A percentile compares a stretch with the other conserved stretches of the same genome.
Conservation (phyloP, 164 flowering plant genomes). For the Dillenia turbinata region DNA sequence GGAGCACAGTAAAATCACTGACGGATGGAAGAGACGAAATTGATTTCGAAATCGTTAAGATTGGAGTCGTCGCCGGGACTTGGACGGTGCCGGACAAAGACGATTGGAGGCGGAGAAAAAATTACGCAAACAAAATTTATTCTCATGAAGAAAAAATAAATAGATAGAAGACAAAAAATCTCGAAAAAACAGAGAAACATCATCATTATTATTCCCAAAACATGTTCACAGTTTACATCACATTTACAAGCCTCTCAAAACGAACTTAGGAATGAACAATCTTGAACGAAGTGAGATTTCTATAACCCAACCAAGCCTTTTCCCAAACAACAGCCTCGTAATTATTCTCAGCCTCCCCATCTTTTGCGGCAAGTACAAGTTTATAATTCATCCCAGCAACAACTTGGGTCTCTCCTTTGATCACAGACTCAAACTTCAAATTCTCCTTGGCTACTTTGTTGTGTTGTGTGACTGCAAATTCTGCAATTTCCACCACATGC, state of each 20-base stretch:
- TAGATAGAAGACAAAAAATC: no score
- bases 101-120: no score
- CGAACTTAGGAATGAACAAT: not conserved
- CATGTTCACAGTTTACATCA: no score
- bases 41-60: no score
- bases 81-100: no score
- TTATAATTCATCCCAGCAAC: constrained; percentile 36
- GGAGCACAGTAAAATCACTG: no score
- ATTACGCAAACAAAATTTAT: no score
- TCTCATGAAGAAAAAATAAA: no score
- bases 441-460: constrained; percentile 20
- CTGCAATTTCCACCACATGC: constrained; percentile 29
- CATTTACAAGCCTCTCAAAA: not conserved
- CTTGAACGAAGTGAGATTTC: constrained; percentile 18
- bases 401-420: constrained; percentile 38
- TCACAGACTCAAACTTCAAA: constrained; percentile 20
- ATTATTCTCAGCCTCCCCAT: constrained; percentile 4
- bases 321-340: constrained; percentile 16
- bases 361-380: constrained; percentile 26
- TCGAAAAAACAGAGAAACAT: no score
- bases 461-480: constrained; percentile 36
- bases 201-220: no score
- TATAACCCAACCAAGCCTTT: constrained; percentile 13
- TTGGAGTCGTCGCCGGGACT: no score
- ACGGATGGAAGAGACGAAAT: no score